Evolutionary conservation across 768 basidiomycete species (phyloP).

Genomic region (Pleurotus djamor): DNA sequence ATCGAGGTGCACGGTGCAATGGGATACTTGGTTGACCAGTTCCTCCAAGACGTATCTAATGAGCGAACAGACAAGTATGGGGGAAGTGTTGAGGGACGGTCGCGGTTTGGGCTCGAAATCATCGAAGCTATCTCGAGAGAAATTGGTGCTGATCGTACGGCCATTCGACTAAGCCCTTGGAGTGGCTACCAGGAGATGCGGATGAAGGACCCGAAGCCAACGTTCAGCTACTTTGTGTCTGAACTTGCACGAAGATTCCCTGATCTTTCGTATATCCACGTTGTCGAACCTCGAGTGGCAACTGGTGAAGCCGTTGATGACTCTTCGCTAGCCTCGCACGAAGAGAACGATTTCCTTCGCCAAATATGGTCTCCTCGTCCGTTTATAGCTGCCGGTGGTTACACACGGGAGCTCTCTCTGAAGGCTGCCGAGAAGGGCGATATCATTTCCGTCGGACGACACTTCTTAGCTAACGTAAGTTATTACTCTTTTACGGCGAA

Average conservation of each 20-base stretch:
- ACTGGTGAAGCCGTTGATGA: conserved; percentile 1
- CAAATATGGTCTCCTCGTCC: conserved; percentile 40
- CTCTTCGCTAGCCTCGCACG: conserved; percentile 13
- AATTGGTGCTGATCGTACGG: conserved; percentile 53
- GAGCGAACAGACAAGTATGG: conserved; percentile 65
- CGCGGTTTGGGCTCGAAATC: conserved; percentile 55
- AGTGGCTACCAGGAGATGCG: conserved; percentile 39
- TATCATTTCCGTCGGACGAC: conserved; percentile 25
- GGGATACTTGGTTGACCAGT: conserved; percentile 57
- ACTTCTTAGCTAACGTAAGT: conserved; percentile 30
- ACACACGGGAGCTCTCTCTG: conserved; percentile 37
- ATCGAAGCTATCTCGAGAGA: conserved; percentile 46
- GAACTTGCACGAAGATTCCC: conserved; percentile 37
- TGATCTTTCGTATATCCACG: conserved; percentile 50
- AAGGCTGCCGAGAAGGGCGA: conserved; percentile 30
- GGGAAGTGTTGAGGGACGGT: conserved; percentile 59
- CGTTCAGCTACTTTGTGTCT: conserved; percentile 47
- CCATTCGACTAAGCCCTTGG: conserved; percentile 61
- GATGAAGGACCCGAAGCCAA: conserved; percentile 53
- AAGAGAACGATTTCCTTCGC: conserved; percentile 39
- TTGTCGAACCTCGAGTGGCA: conserved; percentile 36
- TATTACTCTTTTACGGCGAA: background rate
- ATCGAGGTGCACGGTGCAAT: conserved; percentile 46
- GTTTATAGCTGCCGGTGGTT: conserved; percentile 42
- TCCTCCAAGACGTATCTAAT: conserved; percentile 57